A percentile compares a stretch with the other conserved stretches of the same genome.
These are phyloP conservation scores for Barnettozyma wickerhamii DNA, from an alignment of 805 yeast genomes.

Conservation along the genomic window DNA sequence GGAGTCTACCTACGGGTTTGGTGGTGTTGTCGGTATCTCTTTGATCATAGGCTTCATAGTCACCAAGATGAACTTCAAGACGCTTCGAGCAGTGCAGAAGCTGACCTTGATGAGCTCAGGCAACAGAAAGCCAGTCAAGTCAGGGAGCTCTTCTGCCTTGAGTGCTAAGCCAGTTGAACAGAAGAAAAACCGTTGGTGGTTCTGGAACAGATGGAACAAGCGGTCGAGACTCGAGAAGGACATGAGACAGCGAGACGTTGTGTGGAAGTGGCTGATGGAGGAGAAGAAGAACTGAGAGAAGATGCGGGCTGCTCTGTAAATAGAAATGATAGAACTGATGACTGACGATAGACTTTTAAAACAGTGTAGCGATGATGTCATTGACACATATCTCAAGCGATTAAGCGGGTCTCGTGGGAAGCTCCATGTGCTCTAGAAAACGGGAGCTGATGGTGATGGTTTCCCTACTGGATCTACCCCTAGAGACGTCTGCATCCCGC, in stretches of 20 bases:
- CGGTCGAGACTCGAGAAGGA: constrained; percentile 15
- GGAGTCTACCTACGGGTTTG: constrained; percentile 62
- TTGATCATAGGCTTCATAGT: constrained; percentile 49
- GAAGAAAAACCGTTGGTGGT: constrained; percentile 21
- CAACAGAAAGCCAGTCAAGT: background rate
- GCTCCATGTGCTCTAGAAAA: too few relatives aligned
- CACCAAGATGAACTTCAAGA: constrained; percentile 52
- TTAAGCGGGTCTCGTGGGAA: too few relatives aligned
- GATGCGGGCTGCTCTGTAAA: background rate
- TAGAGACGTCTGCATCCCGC: too few relatives aligned
- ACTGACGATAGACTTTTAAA: too few relatives aligned
- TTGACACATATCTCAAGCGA: too few relatives aligned
- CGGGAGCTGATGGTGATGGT: too few relatives aligned
- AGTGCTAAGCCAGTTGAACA: constrained; percentile 14
- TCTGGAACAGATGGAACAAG: constrained; percentile 19
- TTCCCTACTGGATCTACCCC: too few relatives aligned
- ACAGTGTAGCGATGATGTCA: too few relatives aligned
- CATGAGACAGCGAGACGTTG: constrained; percentile 36
- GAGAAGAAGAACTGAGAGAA: constrained; percentile 32
- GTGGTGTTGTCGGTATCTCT: constrained; percentile 48
- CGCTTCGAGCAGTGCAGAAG: constrained; percentile 57
- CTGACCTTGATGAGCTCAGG: constrained; percentile 51
- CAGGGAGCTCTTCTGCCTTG: constrained; percentile 4
- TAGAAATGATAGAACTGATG: background rate
- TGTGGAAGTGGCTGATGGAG: constrained; percentile 53